Evolutionary conservation across 2,329 filamentous ascomycete species (phyloP), one percentile per base, ranked within the genome.

Genomic region (Fusarium citri): DNA sequence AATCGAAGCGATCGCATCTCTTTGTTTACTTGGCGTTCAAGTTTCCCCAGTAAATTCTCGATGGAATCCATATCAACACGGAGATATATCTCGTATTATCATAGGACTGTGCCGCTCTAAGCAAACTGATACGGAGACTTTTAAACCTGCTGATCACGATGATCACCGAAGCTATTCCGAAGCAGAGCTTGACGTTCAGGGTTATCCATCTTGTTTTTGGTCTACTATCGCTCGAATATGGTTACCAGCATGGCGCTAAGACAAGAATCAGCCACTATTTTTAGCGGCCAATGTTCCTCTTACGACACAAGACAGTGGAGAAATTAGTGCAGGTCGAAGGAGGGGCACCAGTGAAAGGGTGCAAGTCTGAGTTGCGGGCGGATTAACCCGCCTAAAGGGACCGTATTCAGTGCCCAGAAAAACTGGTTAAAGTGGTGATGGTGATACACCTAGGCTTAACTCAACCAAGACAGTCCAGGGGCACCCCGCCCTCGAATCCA

Each of bases 401-500:
- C 50, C 50, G 42, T 69, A 57, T 51, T 60, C 42, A 34, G 41
- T 57, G 42, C 59, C 55, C 18, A 49, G 47, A 65, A 48, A 45
- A 62, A 59, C 62, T 61, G 63, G 55, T 53, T 58, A 55, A 48
- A 65, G 62, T 65, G 51, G 46, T 54, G 58, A 55, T 60, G 66
- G 34, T 37, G 34, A n/a, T 37, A n/a, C 47, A n/a, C n/a, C n/a
- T n/a, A 72, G 49, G 55, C 65, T 64, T 64, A 69, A 69, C 45
- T 28, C 51, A 37, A 34, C 59, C 64, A 48, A 59, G 57, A 64
- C 54, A 64, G 55, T 45, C 57, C 63, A 73, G 69, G 66, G 68
- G 69, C 58, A 67, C 58, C 71, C 72, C 72, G 69, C 69, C 71
- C 60, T 68, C 71, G 56, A 53, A 50, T 64, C 20, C 58, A 73